Percentiles rank a stretch among this genome's conserved stretches.
phyloP scores from a whole-genome alignment of 169 alveolate genomes.

The Eimeria maxima region DNA sequence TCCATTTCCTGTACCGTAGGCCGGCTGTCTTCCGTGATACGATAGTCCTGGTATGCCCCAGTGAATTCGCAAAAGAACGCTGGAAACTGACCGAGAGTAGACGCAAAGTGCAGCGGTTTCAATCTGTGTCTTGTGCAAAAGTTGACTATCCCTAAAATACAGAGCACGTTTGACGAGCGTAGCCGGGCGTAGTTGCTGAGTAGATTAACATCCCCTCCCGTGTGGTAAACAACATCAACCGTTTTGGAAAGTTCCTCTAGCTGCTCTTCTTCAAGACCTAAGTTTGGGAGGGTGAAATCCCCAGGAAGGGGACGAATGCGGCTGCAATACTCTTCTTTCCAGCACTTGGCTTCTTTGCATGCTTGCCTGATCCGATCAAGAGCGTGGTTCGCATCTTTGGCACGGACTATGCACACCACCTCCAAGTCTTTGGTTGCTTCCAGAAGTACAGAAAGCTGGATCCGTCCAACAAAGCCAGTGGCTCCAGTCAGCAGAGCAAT shows the following conservation, averaged over 20 bases:
- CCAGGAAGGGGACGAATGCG: constrained; percentile 86
- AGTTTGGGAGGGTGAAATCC: constrained; percentile 84
- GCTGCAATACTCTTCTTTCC: constrained; percentile 84
- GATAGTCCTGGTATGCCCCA: constrained; percentile 81
- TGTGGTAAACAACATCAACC: constrained; percentile 88
- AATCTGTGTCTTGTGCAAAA: constrained; percentile 84
- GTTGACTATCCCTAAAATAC: constrained; percentile 82
- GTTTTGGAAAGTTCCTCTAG: constrained; percentile 82
- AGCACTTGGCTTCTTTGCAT: constrained; percentile 87
- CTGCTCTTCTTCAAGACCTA: constrained; percentile 86
- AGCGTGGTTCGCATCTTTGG: constrained; percentile 84
- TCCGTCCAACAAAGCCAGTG: constrained; percentile 89
- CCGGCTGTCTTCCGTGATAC: constrained; percentile 84
- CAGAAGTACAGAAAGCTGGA: constrained; percentile 84
- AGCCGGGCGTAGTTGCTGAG: constrained; percentile 87
- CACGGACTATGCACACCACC: constrained; percentile 87
- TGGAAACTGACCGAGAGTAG: constrained; percentile 89
- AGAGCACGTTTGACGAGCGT: constrained; percentile 86
- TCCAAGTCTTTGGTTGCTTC: constrained; percentile 67
- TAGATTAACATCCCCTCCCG: constrained; percentile 89
- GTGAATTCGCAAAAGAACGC: constrained; percentile 87
- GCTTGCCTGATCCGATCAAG: constrained; percentile 86
- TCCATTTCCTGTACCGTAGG: constrained; percentile 87
- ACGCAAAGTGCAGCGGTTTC: constrained; percentile 87
- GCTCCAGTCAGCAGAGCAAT: constrained; percentile 87